Conservation (phyloP, 1,284 basidiomycete species). For the Peniophora sp. region DNA sequence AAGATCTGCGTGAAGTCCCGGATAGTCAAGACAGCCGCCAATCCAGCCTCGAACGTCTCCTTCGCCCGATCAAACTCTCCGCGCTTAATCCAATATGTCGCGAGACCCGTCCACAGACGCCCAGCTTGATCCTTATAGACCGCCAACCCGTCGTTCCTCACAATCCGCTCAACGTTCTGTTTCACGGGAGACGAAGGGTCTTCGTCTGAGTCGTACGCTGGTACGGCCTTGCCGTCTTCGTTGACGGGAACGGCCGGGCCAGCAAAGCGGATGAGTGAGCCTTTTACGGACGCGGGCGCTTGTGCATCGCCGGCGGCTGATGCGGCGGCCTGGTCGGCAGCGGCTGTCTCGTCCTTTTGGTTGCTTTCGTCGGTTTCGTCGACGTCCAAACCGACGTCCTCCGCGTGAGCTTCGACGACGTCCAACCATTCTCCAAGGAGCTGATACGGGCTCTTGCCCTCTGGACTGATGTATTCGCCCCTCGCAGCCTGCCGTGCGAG, state of each 20-base stretch:
- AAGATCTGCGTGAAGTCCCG: slow-evolving; percentile 98
- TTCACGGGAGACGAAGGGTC: slow-evolving; percentile 68
- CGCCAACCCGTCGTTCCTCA: slow-evolving; percentile 79
- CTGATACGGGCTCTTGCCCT: slow-evolving; percentile 95
- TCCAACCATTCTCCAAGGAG: slow-evolving; percentile 91
- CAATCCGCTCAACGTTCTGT: slow-evolving; percentile 83
- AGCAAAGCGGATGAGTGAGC: slow-evolving; percentile 66
- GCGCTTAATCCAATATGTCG: slow-evolving; percentile 98
- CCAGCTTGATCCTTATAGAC: slow-evolving; percentile 96
- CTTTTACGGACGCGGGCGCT: slow-evolving; percentile 45
- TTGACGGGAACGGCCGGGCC: slow-evolving; percentile 59
- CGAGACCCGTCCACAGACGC: slow-evolving; percentile 91
- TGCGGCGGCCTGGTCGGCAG: slow-evolving; percentile 20
- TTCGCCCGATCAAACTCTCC: slow-evolving; percentile 89
- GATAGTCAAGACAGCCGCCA: slow-evolving; percentile 83
- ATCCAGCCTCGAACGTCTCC: slow-evolving; percentile 83
- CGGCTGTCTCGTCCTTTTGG: slow-evolving; percentile 31
- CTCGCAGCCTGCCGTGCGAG: slow-evolving; percentile 78
- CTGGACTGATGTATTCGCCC: slow-evolving; percentile 82
- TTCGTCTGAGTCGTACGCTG: slow-evolving; percentile 72
- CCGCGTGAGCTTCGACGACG: slow-evolving; percentile 84
- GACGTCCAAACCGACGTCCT: slow-evolving; percentile 88
- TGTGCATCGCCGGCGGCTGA: slow-evolving; percentile 15
- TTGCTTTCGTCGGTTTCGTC: slow-evolving; percentile 58
- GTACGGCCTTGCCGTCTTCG: slow-evolving; percentile 37